A percentile compares a stretch with the other conserved stretches of the same genome.
These are phyloP conservation scores for Parathielavia appendiculata DNA, from an alignment of 495 filamentous ascomycete species.

Conservation along the genomic window DNA sequence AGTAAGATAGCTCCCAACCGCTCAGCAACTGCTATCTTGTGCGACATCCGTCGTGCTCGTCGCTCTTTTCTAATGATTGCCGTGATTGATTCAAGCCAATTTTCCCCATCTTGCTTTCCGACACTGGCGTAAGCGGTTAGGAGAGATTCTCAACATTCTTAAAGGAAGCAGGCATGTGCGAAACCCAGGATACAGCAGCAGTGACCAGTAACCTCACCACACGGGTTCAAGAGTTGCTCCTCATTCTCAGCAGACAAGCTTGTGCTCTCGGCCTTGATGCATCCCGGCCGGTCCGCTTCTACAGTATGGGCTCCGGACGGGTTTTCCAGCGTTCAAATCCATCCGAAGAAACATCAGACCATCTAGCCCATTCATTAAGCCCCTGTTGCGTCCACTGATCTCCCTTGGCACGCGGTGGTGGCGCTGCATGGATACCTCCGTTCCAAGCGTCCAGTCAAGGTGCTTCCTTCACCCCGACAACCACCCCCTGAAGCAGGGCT, in stretches of 20 bases:
- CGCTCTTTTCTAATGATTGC: conserved; percentile 18
- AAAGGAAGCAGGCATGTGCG: too few species aligned
- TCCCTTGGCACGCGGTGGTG: neutral
- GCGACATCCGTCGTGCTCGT: neutral
- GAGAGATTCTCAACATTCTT: too few species aligned
- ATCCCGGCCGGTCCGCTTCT: neutral
- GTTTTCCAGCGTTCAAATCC: neutral
- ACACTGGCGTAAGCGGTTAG: neutral
- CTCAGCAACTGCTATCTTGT: neutral
- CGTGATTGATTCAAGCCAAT: conserved; percentile 19
- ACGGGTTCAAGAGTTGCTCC: too few species aligned
- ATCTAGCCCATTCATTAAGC: neutral
- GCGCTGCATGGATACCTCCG: neutral
- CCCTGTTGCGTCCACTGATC: conserved; percentile 2
- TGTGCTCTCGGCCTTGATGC: neutral
- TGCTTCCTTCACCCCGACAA: conserved; percentile 12
- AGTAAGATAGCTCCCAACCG: too few species aligned
- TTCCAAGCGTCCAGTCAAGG: neutral
- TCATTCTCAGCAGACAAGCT: too few species aligned
- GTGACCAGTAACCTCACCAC: neutral
- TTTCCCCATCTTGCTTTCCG: neutral
- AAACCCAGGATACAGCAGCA: neutral
- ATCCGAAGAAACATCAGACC: neutral
- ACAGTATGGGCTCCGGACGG: neutral
- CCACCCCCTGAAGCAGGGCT: conserved; percentile 14